These are phyloP conservation scores for Pleurotus giganteus DNA, from an alignment of 768 basidiomycete genomes.

Conservation along the genomic window DNA sequence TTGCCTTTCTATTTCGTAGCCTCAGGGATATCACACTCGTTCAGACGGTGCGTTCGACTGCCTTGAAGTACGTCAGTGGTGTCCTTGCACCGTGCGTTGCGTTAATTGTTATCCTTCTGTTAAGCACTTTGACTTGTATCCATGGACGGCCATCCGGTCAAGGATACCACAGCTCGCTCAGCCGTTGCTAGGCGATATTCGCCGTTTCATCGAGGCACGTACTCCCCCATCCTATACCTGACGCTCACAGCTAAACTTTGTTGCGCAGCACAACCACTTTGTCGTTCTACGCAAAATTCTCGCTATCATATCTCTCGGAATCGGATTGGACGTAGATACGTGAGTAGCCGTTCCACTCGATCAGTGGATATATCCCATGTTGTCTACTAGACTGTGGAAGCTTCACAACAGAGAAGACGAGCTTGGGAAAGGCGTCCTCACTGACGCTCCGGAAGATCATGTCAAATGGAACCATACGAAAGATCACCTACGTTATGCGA, in stretches of 20 bases:
- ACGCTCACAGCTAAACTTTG: background rate
- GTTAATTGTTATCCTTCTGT: background rate
- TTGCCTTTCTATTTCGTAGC: conserved; percentile 11
- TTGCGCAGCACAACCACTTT: conserved; percentile 15
- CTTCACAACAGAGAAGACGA: conserved; percentile 13
- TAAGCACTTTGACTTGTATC: conserved; percentile 15
- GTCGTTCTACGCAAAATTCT: conserved; percentile 15
- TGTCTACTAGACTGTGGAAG: conserved; percentile 12
- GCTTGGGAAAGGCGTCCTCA: conserved; percentile 7
- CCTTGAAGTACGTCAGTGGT: conserved; percentile 12
- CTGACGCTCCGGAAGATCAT: conserved; percentile 7
- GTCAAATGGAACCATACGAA: conserved; percentile 16
- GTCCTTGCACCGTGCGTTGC: background rate
- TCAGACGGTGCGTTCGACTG: conserved; percentile 14
- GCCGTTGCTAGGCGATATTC: conserved; percentile 12
- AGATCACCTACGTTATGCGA: conserved; percentile 16
- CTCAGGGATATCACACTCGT: conserved; percentile 14
- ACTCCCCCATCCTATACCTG: background rate
- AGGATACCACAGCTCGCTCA: conserved; percentile 11
- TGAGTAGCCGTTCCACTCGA: conserved; percentile 2
- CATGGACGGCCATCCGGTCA: conserved; percentile 7
- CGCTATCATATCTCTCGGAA: conserved; percentile 13
- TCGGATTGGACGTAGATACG: conserved; percentile 13
- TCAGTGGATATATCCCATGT: background rate
- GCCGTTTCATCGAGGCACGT: conserved; percentile 14